Evolutionary conservation across 2,329 filamentous ascomycete species (phyloP).

Genomic region (Aureobasidium musti): DNA sequence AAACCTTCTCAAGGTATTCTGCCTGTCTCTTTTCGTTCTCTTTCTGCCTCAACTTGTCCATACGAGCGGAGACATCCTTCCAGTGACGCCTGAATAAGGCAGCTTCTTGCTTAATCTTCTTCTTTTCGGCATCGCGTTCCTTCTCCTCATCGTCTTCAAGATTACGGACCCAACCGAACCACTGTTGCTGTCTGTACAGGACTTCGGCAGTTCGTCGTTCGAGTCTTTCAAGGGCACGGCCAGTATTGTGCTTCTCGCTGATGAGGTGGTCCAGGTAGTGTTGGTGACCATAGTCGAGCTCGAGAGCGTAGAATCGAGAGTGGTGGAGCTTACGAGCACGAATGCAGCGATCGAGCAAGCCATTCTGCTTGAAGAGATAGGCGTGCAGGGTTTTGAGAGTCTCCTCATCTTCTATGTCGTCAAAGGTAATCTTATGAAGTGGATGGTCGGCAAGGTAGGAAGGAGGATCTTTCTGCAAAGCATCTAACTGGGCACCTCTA

Average conservation of each 20-base stretch:
- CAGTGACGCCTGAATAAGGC: conserved; percentile 52
- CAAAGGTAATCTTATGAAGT: conserved; percentile 47
- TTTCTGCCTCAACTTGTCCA: conserved; percentile 40
- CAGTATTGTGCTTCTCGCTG: conserved; percentile 44
- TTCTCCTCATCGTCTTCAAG: conserved; percentile 53
- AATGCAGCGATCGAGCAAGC: conserved; percentile 47
- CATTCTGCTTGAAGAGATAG: conserved; percentile 46
- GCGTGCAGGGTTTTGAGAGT: conserved; percentile 46
- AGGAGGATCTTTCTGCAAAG: conserved; percentile 42
- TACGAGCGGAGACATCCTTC: conserved; percentile 48
- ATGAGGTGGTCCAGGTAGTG: conserved; percentile 45
- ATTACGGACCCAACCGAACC: conserved; percentile 42
- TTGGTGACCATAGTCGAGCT: conserved; percentile 50
- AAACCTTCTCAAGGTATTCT: conserved; percentile 48
- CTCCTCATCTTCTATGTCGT: conserved; percentile 43
- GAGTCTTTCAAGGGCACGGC: conserved; percentile 48
- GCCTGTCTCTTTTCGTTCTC: conserved; percentile 51
- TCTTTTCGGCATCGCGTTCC: conserved; percentile 52
- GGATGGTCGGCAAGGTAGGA: conserved; percentile 44
- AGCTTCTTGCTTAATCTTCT: conserved; percentile 54
- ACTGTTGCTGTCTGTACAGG: conserved; percentile 51
- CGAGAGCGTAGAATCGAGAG: conserved; percentile 47
- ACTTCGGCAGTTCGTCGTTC: conserved; percentile 49
- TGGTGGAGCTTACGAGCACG: conserved; percentile 48
- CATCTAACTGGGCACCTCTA: conserved; percentile 51